Evolutionary conservation across 108 stramenopile species (phyloP), one percentile per base, ranked within the genome.

Genomic region (Nitzschia sp.): DNA sequence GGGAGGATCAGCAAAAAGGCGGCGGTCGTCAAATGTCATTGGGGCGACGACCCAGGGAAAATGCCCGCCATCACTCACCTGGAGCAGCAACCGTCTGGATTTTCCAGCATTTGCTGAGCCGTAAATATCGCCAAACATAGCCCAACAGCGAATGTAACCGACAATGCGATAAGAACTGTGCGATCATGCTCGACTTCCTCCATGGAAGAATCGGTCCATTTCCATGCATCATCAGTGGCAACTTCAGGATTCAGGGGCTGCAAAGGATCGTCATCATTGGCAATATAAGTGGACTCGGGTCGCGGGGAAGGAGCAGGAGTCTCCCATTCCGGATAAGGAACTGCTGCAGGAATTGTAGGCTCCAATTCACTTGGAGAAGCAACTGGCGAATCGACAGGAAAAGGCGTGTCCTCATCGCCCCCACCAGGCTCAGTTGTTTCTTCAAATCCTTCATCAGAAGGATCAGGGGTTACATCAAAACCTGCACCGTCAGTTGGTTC

Each of bases 41-140:
- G 17, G 15, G 15, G 19, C 21, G 54, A 55, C 21, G 21, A 19
- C 21, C 9, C 54, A 18, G 17, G 11, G n/a, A n/a, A n/a, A n/a
- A n/a, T n/a, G n/a, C n/a, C n/a, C n/a, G n/a, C n/a, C n/a, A n/a
- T 0, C 1, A 74, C 77, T 1, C 61, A 79, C 72, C 78, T 72
- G 34, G 87, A 81, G 59, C 85, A 91, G 53, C 83, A 78, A 35
- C 90, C 90, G 68, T 86, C 74, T 25, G 90, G 90, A 78, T 91
- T 91, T 35, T 91, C 79, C 54, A 87, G 74, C 80, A 86, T 82
- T 77, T 91, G 90, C 49, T 88, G 84, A 0, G 90, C 90, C 1
- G 85, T 82, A 45, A 77, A 75, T 11, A 91, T 72, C 46, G 82
- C 66, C 48, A 88, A 68, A 29, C 86, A 58, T 28, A 91, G 62